These are phyloP conservation scores for Acorus calamus DNA, from an alignment of 106 monocot genomes.

Conservation along the genomic window DNA sequence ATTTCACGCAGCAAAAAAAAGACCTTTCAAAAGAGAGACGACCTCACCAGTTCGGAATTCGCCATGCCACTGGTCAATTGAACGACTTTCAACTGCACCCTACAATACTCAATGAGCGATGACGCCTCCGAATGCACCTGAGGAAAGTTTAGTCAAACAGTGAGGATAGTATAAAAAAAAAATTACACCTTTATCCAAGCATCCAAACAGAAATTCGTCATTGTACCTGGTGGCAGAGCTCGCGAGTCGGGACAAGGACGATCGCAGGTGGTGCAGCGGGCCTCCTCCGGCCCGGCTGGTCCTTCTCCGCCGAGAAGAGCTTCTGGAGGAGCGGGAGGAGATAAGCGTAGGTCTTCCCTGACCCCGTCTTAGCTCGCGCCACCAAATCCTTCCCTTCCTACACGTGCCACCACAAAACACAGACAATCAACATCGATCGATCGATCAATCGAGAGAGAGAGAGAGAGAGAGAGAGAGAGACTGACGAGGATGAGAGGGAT, in stretches of 20 bases:
- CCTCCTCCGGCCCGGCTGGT: conserved; percentile 22
- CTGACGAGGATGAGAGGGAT: conserved; percentile 73
- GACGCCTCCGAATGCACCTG: conserved; percentile 59
- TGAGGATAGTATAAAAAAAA: background rate
- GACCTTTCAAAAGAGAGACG: background rate
- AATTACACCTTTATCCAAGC: background rate
- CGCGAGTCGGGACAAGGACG: conserved; percentile 70
- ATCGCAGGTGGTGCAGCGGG: conserved; percentile 35
- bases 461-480: no score
- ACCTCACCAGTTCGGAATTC: conserved; percentile 42
- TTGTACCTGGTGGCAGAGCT: conserved; percentile 71
- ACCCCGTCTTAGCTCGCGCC: conserved; percentile 78
- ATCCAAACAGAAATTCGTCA: background rate
- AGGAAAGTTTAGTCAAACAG: background rate
- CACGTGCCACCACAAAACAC: background rate
- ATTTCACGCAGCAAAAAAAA: background rate
- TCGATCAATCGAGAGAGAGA: background rate
- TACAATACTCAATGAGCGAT: conserved; percentile 71
- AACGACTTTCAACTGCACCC: conserved; percentile 52
- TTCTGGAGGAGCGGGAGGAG: conserved; percentile 86
- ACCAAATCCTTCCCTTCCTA: conserved; percentile 93
- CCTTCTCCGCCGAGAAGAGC: conserved; percentile 23
- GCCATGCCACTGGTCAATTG: conserved; percentile 59
- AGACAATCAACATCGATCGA: background rate
- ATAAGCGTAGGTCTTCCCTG: conserved; percentile 83